These are phyloP conservation scores for Funneliformis geosporum DNA, from an alignment of 192 early-diverging fungal species.

Conservation along the genomic window DNA sequence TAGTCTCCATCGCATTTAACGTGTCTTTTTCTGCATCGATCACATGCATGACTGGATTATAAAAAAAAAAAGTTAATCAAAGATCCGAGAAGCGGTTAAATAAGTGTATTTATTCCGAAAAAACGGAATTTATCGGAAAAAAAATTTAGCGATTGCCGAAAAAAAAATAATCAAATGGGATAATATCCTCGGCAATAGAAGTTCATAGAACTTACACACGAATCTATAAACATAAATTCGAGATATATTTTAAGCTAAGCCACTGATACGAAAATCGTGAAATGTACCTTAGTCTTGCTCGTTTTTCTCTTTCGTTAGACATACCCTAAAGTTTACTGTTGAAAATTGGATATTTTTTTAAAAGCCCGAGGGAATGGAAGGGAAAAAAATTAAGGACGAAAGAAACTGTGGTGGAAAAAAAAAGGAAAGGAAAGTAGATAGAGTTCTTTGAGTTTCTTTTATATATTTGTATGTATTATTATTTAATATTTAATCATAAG, in stretches of 20 bases:
- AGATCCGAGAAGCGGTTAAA: not conserved
- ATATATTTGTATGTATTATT: not conserved
- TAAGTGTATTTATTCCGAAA: not conserved
- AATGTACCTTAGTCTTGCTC: constrained; percentile 19
- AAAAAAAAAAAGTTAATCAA: not conserved
- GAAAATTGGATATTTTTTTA: not conserved
- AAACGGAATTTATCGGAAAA: not conserved
- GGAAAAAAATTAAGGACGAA: not conserved
- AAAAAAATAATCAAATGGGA: not conserved
- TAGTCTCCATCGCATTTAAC: constrained; percentile 69
- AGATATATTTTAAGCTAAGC: not conserved
- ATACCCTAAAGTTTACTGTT: not conserved
- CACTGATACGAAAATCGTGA: too few relatives aligned
- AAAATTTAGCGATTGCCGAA: not conserved
- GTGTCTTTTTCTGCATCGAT: constrained; percentile 65
- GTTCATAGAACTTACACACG: not conserved
- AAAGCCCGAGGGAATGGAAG: not conserved
- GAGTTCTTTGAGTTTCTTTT: not conserved
- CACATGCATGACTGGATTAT: constrained; percentile 47
- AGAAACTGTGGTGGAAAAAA: not conserved
- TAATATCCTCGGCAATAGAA: not conserved
- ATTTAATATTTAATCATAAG: not conserved
- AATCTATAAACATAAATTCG: not conserved
- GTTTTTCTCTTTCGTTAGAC: constrained; percentile 20
- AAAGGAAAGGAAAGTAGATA: not conserved